Percentiles rank a stretch among this genome's conserved stretches.
Conservation (phyloP, 2,329 filamentous ascomycete species). For the Fusarium nodosum region DNA sequence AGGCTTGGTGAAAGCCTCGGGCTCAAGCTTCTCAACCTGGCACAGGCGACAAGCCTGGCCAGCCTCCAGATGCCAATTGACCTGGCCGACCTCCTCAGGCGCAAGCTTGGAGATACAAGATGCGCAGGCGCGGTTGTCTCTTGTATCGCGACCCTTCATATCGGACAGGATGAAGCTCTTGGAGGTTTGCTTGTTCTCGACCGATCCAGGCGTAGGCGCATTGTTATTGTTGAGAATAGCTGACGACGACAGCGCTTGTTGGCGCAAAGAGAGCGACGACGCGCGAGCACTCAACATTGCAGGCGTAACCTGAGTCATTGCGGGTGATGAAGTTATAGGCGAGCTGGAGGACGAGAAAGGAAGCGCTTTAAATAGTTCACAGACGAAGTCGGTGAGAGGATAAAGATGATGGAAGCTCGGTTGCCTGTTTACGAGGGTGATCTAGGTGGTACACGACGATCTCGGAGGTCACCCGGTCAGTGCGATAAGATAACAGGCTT, state of each 20-base stretch:
- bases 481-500: slow-evolving; percentile 36
- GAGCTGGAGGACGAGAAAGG: slow-evolving; percentile 17
- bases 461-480: slow-evolving; percentile 43
- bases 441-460: slow-evolving; percentile 29
- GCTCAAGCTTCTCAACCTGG: slow-evolving; percentile 58
- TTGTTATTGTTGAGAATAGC: slow-evolving; percentile 41
- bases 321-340: slow-evolving; percentile 15
- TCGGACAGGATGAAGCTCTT: slow-evolving; percentile 64
- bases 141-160: slow-evolving; percentile 55
- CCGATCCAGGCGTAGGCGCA: slow-evolving; percentile 48
- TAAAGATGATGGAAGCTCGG: slow-evolving; percentile 15
- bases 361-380: background rate
- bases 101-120: slow-evolving; percentile 56
- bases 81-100: slow-evolving; percentile 48
- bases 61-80: slow-evolving; percentile 51
- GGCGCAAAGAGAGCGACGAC: slow-evolving; percentile 62
- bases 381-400: slow-evolving; percentile 9
- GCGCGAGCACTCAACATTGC: slow-evolving; percentile 60
- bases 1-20: slow-evolving; percentile 81
- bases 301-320: slow-evolving; percentile 63
- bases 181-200: slow-evolving; percentile 31
- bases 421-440: slow-evolving; percentile 27
- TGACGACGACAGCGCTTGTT: slow-evolving; percentile 53
- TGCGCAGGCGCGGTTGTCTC: slow-evolving; percentile 56
- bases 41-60: slow-evolving; percentile 55